Conservation (phyloP, 73 alveolate genomes). For the Diophrys appendiculata region DNA sequence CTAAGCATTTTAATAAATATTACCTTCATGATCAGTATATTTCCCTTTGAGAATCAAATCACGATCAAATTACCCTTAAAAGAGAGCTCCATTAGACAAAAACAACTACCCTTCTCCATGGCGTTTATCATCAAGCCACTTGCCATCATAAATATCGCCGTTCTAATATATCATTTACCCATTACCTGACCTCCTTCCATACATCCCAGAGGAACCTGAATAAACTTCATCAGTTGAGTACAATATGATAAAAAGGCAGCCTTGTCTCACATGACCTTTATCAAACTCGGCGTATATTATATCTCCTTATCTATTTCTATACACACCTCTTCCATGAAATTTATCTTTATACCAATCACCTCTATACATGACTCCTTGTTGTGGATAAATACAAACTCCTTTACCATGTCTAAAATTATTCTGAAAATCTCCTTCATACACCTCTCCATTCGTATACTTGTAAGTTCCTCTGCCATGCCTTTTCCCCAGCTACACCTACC, state of each 20-base stretch:
- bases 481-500: too few relatives aligned
- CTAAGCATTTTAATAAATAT: neutral
- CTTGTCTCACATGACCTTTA: neutral
- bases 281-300: neutral
- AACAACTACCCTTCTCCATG: neutral
- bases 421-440: slow-evolving; percentile 61
- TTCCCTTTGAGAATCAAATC: neutral
- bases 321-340: neutral
- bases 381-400: slow-evolving; percentile 71
- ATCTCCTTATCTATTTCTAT: neutral
- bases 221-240: neutral
- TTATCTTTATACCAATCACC: neutral
- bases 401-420: slow-evolving; percentile 47
- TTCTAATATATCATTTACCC: neutral
- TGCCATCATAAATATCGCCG: slow-evolving; percentile 37
- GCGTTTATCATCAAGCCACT: neutral
- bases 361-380: neutral
- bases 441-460: slow-evolving; percentile 59
- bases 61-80: neutral
- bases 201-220: neutral
- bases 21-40: neutral
- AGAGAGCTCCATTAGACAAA: neutral
- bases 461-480: slow-evolving; percentile 39
- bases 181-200: neutral
- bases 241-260: neutral